Conservation (phyloP, 495 filamentous ascomycete species). For the Annulohypoxylon stygium region DNA sequence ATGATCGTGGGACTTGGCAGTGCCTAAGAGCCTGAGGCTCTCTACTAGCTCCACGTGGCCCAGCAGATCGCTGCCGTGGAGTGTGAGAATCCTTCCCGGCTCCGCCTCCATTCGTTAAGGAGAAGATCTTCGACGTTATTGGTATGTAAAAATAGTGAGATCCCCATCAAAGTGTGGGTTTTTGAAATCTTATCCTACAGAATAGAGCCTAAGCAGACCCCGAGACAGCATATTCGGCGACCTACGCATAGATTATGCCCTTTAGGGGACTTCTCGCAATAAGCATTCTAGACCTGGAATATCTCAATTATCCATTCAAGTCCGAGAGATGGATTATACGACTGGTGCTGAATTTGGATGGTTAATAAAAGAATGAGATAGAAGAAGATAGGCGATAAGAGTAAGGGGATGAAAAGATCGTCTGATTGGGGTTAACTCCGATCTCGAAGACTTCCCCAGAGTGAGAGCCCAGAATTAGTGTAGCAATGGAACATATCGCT, state of each 20-base stretch:
- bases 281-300: neutral
- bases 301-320: neutral
- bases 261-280: neutral
- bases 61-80: neutral
- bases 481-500: neutral
- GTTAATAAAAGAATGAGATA: neutral
- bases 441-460: neutral
- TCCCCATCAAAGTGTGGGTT: conserved; percentile 1
- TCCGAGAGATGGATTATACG: neutral
- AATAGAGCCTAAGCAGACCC: neutral
- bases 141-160: neutral
- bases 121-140: neutral
- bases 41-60: conserved; percentile 12
- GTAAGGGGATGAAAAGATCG: neutral
- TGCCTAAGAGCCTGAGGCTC: conserved; percentile 5
- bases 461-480: neutral
- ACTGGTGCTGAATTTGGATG: neutral
- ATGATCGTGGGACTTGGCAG: conserved; percentile 10
- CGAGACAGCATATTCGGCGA: neutral
- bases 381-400: neutral
- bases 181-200: neutral
- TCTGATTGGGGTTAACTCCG: neutral
- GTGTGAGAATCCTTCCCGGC: neutral
- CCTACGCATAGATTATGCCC: neutral
- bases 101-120: neutral